Evolutionary conservation across 805 yeast genomes (phyloP).

Genomic region (Hanseniaspora meyeri): DNA sequence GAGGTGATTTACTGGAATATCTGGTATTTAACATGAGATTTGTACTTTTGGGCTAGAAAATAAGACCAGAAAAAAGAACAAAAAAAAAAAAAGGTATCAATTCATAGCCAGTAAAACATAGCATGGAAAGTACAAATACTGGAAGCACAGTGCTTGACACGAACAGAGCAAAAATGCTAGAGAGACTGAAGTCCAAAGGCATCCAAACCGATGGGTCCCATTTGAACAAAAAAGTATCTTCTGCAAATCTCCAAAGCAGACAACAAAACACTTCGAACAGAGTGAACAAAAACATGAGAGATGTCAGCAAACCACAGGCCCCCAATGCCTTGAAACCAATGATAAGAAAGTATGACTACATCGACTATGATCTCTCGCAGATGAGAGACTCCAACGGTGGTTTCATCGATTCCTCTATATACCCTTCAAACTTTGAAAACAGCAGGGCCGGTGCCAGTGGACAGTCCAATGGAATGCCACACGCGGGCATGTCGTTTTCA

Average conservation of each 20-base stretch:
- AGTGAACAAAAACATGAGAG: background rate
- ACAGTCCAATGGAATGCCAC: background rate
- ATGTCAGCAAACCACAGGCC: background rate
- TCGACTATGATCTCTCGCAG: slow-evolving; percentile 79
- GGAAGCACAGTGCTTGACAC: slow-evolving; percentile 26
- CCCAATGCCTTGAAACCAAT: slow-evolving; percentile 27
- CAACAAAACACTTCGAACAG: no score
- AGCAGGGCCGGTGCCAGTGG: background rate
- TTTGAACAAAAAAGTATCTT: background rate
- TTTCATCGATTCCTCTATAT: slow-evolving; percentile 32
- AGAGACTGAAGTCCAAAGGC: slow-evolving; percentile 40
- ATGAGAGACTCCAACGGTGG: slow-evolving; percentile 87
- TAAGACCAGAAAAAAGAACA: no score
- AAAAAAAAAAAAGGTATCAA: no score
- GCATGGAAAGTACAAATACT: no score
- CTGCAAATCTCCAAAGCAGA: no score
- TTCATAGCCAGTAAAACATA: no score
- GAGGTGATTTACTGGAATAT: no score
- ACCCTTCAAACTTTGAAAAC: slow-evolving; percentile 3
- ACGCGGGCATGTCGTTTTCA: slow-evolving; percentile 10
- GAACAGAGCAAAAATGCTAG: slow-evolving; percentile 51
- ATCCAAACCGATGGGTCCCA: slow-evolving; percentile 15
- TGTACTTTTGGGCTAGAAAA: no score
- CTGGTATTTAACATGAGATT: no score
- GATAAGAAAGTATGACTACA: slow-evolving; percentile 52